Base-by-base conservation (phyloP, 495 filamentous ascomycete species). In the Acidomyces sp. region DNA sequence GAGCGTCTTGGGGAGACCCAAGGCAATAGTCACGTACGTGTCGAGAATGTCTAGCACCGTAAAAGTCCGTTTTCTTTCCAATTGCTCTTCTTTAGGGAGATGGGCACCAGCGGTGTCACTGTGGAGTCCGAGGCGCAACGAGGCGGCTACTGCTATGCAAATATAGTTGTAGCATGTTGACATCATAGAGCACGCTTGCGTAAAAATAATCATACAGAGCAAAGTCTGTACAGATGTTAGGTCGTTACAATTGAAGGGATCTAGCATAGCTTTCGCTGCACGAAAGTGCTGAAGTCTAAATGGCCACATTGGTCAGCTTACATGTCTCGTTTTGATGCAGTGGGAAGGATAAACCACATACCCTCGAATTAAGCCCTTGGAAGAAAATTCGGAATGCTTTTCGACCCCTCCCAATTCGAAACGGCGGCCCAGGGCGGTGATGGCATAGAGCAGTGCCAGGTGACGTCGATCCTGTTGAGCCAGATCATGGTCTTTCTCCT, bases 201-300 rank as follows among this genome's bases (percentile, higher is more conserved):
- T 43, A 34, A 42, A 48, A 3, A 43, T 19, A 9, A 48, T 48
- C 45, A 48, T 48, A 34, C 45, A 48, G n/a, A 48, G 39, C 1
- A 48, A 29, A 11, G 45, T 41, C 21, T 43, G 45, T 19, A 48
- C 15, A 9, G 45, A 42, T 4, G 17, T 26, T 5, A 48, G n/a
- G 25, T 42, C 39, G 10, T 37, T 38, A 28, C 45, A 48, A 25
- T 33, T 28, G 1, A 39, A 38, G 12, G 45, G 45, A 24, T 48
- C 45, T 1, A 48, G 39, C 9, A 48, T 19, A 2, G 45, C 39
- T 11, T 39, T 15, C 17, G 21, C 30, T 9, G 45, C 45, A 9
- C 45, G 45, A 16, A 48, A 48, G 26, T 36, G 43, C 7, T 39
- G 45, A 6, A 48, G n/a, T 9, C 44, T 41, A 33, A 11, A 18